Evolutionary conservation across 2,329 filamentous ascomycete species (phyloP).

Genomic region (Samsoniella hepiali): DNA sequence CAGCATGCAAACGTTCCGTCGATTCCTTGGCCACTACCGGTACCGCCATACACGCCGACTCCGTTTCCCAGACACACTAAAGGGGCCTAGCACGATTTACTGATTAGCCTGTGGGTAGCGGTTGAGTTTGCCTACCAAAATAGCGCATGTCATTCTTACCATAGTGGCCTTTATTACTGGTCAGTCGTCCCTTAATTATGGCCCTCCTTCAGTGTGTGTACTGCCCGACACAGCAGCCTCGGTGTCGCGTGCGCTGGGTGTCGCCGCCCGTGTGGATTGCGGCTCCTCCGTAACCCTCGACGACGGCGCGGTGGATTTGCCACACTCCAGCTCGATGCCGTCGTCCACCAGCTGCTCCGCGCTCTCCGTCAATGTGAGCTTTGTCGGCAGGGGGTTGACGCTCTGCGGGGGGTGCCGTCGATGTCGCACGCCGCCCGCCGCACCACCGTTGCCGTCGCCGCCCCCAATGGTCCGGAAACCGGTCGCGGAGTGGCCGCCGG

Average conservation of each 20-base stretch:
- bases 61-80: constrained; percentile 8
- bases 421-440: neutral
- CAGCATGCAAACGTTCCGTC: neutral
- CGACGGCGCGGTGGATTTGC: neutral
- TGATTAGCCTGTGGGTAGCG: neutral
- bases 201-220: neutral
- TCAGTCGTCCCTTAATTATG: neutral
- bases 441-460: constrained; percentile 5
- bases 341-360: constrained; percentile 13
- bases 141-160: neutral
- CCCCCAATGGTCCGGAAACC: constrained; percentile 16
- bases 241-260: constrained; percentile 4
- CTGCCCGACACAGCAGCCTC: neutral
- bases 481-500: constrained; percentile 5
- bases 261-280: neutral
- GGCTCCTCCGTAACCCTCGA: neutral
- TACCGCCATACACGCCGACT: constrained; percentile 13
- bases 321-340: constrained; percentile 8
- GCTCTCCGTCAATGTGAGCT: constrained; percentile 15
- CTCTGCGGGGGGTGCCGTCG: neutral
- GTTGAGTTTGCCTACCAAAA: neutral
- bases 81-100: neutral
- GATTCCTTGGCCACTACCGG: neutral
- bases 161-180: neutral
- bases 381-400: constrained; percentile 15